Conservation (phyloP, 306 rosid genomes). For the Cucurbita argyrosperma region DNA sequence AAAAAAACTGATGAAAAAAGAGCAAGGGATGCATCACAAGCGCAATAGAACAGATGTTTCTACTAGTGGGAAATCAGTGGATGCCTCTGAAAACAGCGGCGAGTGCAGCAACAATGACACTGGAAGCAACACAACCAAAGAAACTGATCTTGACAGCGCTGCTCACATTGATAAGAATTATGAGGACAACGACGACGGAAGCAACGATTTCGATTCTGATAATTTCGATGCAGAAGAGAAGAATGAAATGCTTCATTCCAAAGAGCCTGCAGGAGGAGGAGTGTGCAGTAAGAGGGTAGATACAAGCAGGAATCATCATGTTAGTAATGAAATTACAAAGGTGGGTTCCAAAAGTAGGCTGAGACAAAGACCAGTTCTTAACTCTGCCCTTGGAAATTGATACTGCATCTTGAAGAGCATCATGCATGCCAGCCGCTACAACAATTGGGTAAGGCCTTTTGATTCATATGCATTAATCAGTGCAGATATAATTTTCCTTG, state of each 20-base stretch:
- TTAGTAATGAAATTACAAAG: slow-evolving; percentile 26
- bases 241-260: slow-evolving; percentile 11
- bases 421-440: background rate
- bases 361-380: slow-evolving; percentile 70
- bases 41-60: background rate
- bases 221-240: slow-evolving; percentile 12
- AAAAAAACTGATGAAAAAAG: slow-evolving; percentile 9
- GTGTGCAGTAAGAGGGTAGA: slow-evolving; percentile 9
- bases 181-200: slow-evolving; percentile 1
- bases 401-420: background rate
- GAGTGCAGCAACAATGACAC: slow-evolving; percentile 23
- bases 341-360: slow-evolving; percentile 41
- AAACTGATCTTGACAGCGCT: slow-evolving; percentile 14
- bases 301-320: slow-evolving; percentile 21
- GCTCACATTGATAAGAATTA: background rate
- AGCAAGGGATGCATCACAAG: slow-evolving; percentile 10
- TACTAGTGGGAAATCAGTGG: slow-evolving; percentile 17
- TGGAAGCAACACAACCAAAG: slow-evolving; percentile 3
- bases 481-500: background rate
- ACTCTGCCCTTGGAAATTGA: slow-evolving; percentile 42
- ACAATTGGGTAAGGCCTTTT: background rate
- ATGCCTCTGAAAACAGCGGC: slow-evolving; percentile 10
- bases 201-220: background rate
- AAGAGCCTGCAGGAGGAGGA: background rate
- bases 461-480: background rate